Evolutionary conservation across 768 basidiomycete species (phyloP), one percentile per base, ranked within the genome.

Genomic region (Tricholoma flavovirens): DNA sequence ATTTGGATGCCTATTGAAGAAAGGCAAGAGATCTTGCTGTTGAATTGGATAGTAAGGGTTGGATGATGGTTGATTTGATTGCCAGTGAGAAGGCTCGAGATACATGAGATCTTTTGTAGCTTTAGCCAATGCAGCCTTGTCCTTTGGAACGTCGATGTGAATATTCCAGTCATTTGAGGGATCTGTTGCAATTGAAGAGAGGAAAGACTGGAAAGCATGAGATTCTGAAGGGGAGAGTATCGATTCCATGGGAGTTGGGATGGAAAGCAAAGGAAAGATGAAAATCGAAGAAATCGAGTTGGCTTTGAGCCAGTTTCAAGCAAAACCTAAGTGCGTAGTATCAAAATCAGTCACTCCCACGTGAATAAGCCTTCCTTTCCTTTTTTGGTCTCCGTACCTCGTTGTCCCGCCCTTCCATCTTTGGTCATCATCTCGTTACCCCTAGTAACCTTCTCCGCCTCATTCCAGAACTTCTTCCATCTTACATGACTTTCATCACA

Each of bases 41-140:
- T 48, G 46, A n/a, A 5, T 6, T 53, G 15, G 26, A 43, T 40
- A 53, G n/a, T n/a, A n/a, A n/a, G n/a, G n/a, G n/a, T 59, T 56
- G 53, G 61, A 58, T 24, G 61, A 54, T 35, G 51, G 59, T 15
- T 53, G 2, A 26, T 49, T 51, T 55, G 51, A 55, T 1, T 29
- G 26, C 76, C 73, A 83, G 6, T 65, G 70, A 12, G 69, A 75
- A 24, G 73, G 61, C 56, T 87, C 87, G 24, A 90, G 75, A 4
- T 87, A 76, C 84, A 93, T 90, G 43, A 93, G 81, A 68, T 91
- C 88, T 69, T 88, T 90, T 0, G 90, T 92, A 0, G 89, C 89
- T 70, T 86, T 87, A 53, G 86, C 73, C 53, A 93, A 78, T 1
- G 84, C 83, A 53, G 87, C 83, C 56, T 75, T 83, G 57, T 81